A percentile compares a stretch with the other conserved stretches of the same genome.
phyloP scores from a whole-genome alignment of 148 eudicot genomes.

The Rhododendron simsii region DNA sequence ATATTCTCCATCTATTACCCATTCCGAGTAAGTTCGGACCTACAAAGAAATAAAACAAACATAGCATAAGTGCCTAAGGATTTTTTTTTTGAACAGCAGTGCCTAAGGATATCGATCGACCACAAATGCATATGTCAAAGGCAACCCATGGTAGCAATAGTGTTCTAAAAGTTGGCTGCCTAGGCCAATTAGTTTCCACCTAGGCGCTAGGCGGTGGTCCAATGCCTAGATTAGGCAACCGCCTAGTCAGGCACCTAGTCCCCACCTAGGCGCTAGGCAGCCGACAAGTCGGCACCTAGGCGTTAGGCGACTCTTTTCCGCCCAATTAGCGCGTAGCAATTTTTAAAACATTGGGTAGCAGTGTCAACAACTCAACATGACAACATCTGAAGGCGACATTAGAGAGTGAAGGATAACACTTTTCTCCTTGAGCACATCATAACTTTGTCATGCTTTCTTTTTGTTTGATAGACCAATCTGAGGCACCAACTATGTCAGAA shows the following conservation, averaged over 20 bases:
- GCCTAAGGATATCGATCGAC: neutral
- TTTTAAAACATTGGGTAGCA: neutral
- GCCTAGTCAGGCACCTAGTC: too few species aligned
- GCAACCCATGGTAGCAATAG: neutral
- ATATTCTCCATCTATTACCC: constrained; percentile 99
- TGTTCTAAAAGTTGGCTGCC: too few species aligned
- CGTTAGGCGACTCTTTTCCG: too few species aligned
- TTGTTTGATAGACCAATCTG: neutral
- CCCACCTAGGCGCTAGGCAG: too few species aligned
- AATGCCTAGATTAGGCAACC: too few species aligned
- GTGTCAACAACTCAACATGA: neutral
- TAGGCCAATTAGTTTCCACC: too few species aligned
- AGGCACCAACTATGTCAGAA: neutral
- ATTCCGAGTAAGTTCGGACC: constrained; percentile 92
- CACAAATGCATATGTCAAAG: neutral
- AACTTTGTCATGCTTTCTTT: neutral
- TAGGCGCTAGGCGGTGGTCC: too few species aligned
- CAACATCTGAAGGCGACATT: neutral
- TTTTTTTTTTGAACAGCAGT: neutral
- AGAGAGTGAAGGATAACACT: neutral
- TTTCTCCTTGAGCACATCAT: neutral
- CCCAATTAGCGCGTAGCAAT: too few species aligned
- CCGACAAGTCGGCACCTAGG: too few species aligned
- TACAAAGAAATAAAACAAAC: constrained; percentile 13
- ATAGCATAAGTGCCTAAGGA: neutral